Evolutionary conservation across 768 basidiomycete genomes (phyloP), one percentile per base, ranked within the genome.

Genomic region (Boletellus emodensis): DNA sequence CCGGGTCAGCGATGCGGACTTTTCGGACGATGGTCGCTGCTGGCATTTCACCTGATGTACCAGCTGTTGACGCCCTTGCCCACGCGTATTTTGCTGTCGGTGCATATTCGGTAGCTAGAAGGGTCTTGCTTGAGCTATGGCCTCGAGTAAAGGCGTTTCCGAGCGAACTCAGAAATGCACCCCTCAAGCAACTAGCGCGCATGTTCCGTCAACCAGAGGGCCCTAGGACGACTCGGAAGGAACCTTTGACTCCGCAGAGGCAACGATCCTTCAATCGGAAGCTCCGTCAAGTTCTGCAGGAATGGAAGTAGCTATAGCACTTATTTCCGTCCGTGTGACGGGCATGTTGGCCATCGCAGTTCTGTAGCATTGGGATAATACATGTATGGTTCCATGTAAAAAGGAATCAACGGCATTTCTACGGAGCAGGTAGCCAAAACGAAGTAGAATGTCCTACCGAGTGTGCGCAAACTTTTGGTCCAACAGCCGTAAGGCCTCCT

Each of bases 401-500:
- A 47, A 32, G 17, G n/a, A 20, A 37, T 30, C 24, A 24, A 46
- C 13, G 40, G 24, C 24, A 26, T 24, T 41, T 40, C 26, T 49
- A 52, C 33, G 48, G 36, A 17, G 28, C 18, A 20, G 40, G 24
- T 33, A 18, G 44, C 49, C 30, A 40, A 17, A 18, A 32, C 32
- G 15, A 22, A 44, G 5, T 20, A 40, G 2, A 50, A 32, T 4
- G 34, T 48, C 51, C 49, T 65, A 68, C 34, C 67, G 66, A 40
- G 59, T 64, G 45, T 71, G 72, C 51, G 75, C 69, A 66, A 79
- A 80, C 57, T 79, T 84, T 39, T 79, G 70, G 61, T 93, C 89
- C 34, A 93, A 74, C 22, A 92, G 65, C 51, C 84, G 82, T 20
- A 92, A 67, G 6, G 89, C 90, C 55, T 90, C 85, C 45, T 74